Base-by-base conservation (phyloP, 441 rosid species). In the Corymbia calophylla region DNA sequence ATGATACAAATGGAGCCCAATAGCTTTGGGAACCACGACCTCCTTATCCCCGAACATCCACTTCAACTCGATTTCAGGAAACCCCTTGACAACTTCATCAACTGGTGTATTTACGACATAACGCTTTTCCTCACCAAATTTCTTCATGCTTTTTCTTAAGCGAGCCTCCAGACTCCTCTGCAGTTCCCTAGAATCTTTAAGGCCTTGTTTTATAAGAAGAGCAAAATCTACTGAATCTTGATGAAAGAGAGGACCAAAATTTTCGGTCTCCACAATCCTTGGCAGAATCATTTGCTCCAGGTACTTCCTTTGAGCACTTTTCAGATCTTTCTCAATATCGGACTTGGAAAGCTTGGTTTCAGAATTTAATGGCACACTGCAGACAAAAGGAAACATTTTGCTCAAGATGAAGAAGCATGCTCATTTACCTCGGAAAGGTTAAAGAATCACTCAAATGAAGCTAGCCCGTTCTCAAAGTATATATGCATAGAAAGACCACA, bases 21-120 rank as follows among this genome's bases (percentile, higher is more conserved):
- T 91, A 56, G 99, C 99, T 94, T 96, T 96, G 47, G 99, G 99
- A 93, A 95, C 95, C 91, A 97, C 94, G 88, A 96, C 95, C 93
- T 95, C 97, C 93, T 94, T 97, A 88, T 95, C 94, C 92, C 98
- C 98, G 91, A 97, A 97, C 98, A 95, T 95, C 99, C 99, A 97
- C 93, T 97, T 97, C 94, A 95, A 87, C 93, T 97, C 97, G 91
- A 93, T 93, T 91, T 95, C 99, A 55, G 99, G 99, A 93, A 93
- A 97, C 47, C 99, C 99, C 94, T 96, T 96, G 91, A 97, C 94
- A 91, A 93, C 94, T 93, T 97, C 99, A 90, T 92, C 93, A 92
- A 91, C 93, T 49, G 98, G 97, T 87, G 97, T 94, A 91, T 93
- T 94, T 88, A 93, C 90, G 86, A 97, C 92, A 91, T 93, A 95